Percentiles rank a stretch among this genome's conserved stretches.
Conservation (phyloP, 768 basidiomycete species). For the Chlorophyllum brunneum region DNA sequence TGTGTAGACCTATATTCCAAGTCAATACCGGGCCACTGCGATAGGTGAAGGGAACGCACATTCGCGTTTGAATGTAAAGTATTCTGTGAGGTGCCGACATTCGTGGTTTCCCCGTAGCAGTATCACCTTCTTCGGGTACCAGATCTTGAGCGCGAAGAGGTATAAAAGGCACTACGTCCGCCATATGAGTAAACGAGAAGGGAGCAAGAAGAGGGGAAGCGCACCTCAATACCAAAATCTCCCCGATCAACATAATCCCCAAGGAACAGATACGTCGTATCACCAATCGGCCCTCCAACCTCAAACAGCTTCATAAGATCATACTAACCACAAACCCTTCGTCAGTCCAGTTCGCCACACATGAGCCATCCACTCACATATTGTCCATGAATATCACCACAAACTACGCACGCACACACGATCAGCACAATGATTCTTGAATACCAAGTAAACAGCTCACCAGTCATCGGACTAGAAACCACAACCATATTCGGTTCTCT, state of each 20-base stretch:
- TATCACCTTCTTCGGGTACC: slow-evolving; percentile 77
- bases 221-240: slow-evolving; percentile 72
- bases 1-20: slow-evolving; percentile 66
- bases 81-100: slow-evolving; percentile 94
- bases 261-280: slow-evolving; percentile 88
- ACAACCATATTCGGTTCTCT: slow-evolving; percentile 83
- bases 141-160: slow-evolving; percentile 90
- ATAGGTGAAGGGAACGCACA: slow-evolving; percentile 43
- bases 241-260: slow-evolving; percentile 98
- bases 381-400: slow-evolving; percentile 97
- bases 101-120: slow-evolving; percentile 96
- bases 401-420: slow-evolving; percentile 48
- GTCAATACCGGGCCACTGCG: neutral
- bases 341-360: neutral
- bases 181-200: neutral
- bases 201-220: neutral
- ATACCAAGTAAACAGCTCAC: slow-evolving; percentile 41
- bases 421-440: neutral
- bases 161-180: slow-evolving; percentile 78
- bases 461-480: slow-evolving; percentile 86
- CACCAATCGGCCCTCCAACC: slow-evolving; percentile 79
- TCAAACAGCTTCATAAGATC: slow-evolving; percentile 98
- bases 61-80: slow-evolving; percentile 98
- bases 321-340: slow-evolving; percentile 51
- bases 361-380: slow-evolving; percentile 52